These are phyloP conservation scores for Cordyceps farinosa DNA, from an alignment of 2,329 filamentous ascomycete species.

Conservation along the genomic window DNA sequence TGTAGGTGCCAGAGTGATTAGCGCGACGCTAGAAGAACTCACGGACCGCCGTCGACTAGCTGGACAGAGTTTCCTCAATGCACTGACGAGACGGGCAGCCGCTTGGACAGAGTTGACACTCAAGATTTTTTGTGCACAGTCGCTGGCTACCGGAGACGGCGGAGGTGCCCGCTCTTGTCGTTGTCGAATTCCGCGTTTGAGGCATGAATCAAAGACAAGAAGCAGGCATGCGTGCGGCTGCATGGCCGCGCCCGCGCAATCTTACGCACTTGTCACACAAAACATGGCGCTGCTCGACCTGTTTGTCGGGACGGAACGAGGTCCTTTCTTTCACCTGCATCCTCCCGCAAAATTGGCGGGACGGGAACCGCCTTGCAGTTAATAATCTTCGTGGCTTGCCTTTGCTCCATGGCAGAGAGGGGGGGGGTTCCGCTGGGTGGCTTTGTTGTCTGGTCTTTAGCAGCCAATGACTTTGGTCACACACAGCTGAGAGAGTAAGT, in stretches of 20 bases:
- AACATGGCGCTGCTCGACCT: not conserved
- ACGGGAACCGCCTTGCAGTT: not conserved
- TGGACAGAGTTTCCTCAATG: not conserved
- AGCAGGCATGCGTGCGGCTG: not conserved
- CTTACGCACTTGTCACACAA: not conserved
- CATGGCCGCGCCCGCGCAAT: not conserved
- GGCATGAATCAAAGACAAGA: not conserved
- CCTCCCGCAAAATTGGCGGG: not conserved
- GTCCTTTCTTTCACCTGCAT: not conserved
- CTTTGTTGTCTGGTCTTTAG: not conserved
- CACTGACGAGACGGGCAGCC: not conserved
- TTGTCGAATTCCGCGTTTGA: no score
- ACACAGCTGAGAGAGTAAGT: not conserved
- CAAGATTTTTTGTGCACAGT: no score
- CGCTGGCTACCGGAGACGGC: no score
- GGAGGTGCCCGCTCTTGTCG: no score
- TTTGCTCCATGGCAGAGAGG: not conserved
- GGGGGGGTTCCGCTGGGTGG: not conserved
- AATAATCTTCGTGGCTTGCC: conserved; percentile 2
- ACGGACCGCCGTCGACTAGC: conserved; percentile 3
- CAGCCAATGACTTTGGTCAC: not conserved
- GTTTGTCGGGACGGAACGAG: not conserved
- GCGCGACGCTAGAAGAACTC: conserved; percentile 10
- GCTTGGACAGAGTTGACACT: conserved; percentile 3
- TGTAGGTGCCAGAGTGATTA: not conserved